Evolutionary conservation across 2,329 filamentous ascomycete species (phyloP).

Genomic region (Tolypocladium pustulatum): DNA sequence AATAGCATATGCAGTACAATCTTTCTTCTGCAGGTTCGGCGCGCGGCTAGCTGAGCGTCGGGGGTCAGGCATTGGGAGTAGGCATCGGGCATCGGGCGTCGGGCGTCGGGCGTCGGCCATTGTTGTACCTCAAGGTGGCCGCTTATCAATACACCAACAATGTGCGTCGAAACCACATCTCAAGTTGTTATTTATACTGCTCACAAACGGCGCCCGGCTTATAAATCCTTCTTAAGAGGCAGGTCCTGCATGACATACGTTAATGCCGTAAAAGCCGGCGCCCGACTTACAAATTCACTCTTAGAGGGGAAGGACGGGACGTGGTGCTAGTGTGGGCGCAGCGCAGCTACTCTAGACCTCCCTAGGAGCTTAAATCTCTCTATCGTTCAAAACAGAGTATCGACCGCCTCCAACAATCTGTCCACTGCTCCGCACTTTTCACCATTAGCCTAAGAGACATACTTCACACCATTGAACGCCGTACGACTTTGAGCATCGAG

Average conservation of each 20-base stretch:
- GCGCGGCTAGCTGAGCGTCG: too few relatives aligned
- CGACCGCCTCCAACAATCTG: background rate
- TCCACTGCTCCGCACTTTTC: background rate
- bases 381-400: background rate
- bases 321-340: background rate
- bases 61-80: too few relatives aligned
- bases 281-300: background rate
- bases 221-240: background rate
- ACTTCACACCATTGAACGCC: background rate
- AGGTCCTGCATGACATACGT: background rate
- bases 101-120: too few relatives aligned
- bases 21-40: too few relatives aligned
- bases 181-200: too few relatives aligned
- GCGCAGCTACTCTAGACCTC: background rate
- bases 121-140: too few relatives aligned
- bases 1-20: too few relatives aligned
- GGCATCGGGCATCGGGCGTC: too few relatives aligned
- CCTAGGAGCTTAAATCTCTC: background rate
- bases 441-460: background rate
- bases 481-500: background rate
- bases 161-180: too few relatives aligned
- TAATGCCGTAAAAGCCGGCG: background rate
- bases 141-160: too few relatives aligned
- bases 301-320: background rate
- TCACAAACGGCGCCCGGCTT: background rate